Evolutionary conservation across 768 basidiomycete genomes (phyloP).

Genomic region (Jaapia argillacea): DNA sequence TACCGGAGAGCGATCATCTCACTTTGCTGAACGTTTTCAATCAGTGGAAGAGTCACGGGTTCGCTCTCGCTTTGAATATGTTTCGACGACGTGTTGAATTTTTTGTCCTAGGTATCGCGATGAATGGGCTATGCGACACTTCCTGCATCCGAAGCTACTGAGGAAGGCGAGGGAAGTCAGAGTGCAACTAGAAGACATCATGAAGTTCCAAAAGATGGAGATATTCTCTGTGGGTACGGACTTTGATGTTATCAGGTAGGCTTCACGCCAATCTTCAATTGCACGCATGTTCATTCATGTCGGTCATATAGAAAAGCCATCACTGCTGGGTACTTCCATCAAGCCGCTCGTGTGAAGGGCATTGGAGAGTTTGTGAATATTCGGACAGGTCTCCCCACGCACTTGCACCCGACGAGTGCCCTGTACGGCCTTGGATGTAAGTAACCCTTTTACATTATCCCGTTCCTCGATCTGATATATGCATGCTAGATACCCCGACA

Average conservation of each 20-base stretch:
- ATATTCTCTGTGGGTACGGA: slow-evolving; percentile 87
- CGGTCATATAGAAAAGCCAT: slow-evolving; percentile 72
- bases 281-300: not conserved
- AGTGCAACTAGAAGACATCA: slow-evolving; percentile 93
- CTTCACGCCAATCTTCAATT: slow-evolving; percentile 3
- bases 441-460: slow-evolving; percentile 16
- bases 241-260: slow-evolving; percentile 78
- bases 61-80: slow-evolving; percentile 16
- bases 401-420: slow-evolving; percentile 94
- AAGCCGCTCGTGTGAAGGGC: slow-evolving; percentile 95
- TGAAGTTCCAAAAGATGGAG: slow-evolving; percentile 98
- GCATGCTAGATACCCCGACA: slow-evolving; percentile 81
- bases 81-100: slow-evolving; percentile 4
- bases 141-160: slow-evolving; percentile 91
- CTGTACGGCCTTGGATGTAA: slow-evolving; percentile 92
- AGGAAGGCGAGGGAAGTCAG: slow-evolving; percentile 94
- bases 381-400: slow-evolving; percentile 88
- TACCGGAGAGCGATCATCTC: slow-evolving; percentile 95
- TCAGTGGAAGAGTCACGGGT: slow-evolving; percentile 97
- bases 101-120: slow-evolving; percentile 61
- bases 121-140: slow-evolving; percentile 92
- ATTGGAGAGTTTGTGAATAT: slow-evolving; percentile 99
- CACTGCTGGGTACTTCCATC: slow-evolving; percentile 97
- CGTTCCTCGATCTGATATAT: slow-evolving; percentile 4
- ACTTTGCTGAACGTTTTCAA: slow-evolving; percentile 94